Percentiles rank a stretch among this genome's conserved stretches.
Evolutionary conservation across 2,329 filamentous ascomycete genomes (phyloP).

Genomic region (Microcyclospora tardicrescens): DNA sequence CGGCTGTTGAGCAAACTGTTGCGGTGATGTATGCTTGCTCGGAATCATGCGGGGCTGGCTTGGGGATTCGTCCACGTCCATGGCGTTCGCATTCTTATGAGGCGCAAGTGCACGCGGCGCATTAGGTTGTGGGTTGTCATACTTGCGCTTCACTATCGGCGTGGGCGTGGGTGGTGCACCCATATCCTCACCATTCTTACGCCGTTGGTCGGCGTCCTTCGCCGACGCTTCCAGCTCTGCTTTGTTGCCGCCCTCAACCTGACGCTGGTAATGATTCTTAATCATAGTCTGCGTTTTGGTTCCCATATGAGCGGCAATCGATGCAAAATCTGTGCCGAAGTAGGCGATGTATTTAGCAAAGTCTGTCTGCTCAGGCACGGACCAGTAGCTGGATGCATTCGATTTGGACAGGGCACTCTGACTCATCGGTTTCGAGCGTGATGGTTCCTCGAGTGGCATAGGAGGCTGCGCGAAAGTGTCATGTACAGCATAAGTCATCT

Average conservation of each 20-base stretch:
- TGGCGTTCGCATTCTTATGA: slow-evolving; percentile 23
- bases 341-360: slow-evolving; percentile 59
- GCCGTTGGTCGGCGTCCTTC: slow-evolving; percentile 28
- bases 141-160: slow-evolving; percentile 34
- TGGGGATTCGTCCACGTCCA: slow-evolving; percentile 28
- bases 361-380: slow-evolving; percentile 65
- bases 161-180: slow-evolving; percentile 38
- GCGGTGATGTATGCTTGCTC: slow-evolving; percentile 27
- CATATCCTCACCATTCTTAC: slow-evolving; percentile 32
- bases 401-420: slow-evolving; percentile 14
- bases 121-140: slow-evolving; percentile 28
- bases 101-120: slow-evolving; percentile 32
- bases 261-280: slow-evolving; percentile 39
- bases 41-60: slow-evolving; percentile 10
- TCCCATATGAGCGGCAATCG: slow-evolving; percentile 66
- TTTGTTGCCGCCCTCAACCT: slow-evolving; percentile 30
- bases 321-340: slow-evolving; percentile 67
- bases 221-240: slow-evolving; percentile 30
- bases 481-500: slow-evolving; percentile 10
- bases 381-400: slow-evolving; percentile 64
- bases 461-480: slow-evolving; percentile 8
- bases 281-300: slow-evolving; percentile 83
- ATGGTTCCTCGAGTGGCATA: slow-evolving; percentile 11
- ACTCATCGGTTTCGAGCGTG: slow-evolving; percentile 9
- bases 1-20: slow-evolving; percentile 18